phyloP scores from a whole-genome alignment of 352 stramenopile genomes.

The Globisporangium alternatum region DNA sequence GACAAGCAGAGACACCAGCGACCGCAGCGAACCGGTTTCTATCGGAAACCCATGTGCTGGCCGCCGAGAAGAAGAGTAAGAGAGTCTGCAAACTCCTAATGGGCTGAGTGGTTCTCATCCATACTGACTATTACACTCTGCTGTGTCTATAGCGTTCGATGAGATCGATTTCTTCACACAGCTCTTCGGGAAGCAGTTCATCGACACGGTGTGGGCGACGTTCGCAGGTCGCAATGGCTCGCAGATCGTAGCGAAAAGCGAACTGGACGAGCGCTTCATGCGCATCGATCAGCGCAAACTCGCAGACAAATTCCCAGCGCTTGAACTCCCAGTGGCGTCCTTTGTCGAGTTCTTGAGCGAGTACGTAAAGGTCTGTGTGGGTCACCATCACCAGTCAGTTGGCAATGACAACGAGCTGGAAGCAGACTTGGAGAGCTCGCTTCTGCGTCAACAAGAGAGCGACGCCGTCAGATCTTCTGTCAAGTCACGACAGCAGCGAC shows the following conservation, averaged over 20 bases:
- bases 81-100: background rate
- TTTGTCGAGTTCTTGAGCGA: slow-evolving; percentile 61
- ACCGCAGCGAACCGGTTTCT: background rate
- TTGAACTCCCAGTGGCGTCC: slow-evolving; percentile 37
- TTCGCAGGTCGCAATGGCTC: slow-evolving; percentile 35
- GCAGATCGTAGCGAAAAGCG: slow-evolving; percentile 26
- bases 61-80: slow-evolving; percentile 9
- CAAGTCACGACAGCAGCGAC: background rate
- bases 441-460: background rate
- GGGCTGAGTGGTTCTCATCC: background rate
- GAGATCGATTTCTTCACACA: slow-evolving; percentile 59
- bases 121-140: background rate
- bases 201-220: slow-evolving; percentile 51
- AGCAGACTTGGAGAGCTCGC: background rate
- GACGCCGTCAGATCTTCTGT: background rate
- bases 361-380: slow-evolving; percentile 50
- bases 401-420: slow-evolving; percentile 3
- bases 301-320: slow-evolving; percentile 21
- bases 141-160: slow-evolving; percentile 24
- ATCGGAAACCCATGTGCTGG: background rate
- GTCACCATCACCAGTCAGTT: slow-evolving; percentile 10
- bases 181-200: slow-evolving; percentile 57
- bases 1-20: background rate
- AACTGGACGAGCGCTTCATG: slow-evolving; percentile 34
- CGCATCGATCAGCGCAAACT: slow-evolving; percentile 55